Conservation (phyloP, 768 basidiomycete species). For the Suillus discolor region DNA sequence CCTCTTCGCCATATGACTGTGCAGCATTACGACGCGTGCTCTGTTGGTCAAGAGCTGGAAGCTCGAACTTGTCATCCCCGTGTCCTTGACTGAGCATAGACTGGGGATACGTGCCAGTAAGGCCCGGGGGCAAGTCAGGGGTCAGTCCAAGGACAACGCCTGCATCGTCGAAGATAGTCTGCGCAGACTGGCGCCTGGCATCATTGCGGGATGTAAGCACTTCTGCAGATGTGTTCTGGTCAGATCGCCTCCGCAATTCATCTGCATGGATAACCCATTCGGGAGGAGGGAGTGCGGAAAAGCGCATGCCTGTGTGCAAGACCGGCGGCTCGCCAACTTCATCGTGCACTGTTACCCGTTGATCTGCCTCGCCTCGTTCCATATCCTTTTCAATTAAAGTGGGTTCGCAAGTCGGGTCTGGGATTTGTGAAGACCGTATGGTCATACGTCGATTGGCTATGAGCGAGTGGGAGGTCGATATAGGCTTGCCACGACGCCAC, state of each 20-base stretch:
- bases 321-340: conserved; percentile 47
- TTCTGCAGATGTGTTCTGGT: conserved; percentile 14
- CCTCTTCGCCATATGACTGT: conserved; percentile 18
- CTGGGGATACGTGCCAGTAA: conserved; percentile 30
- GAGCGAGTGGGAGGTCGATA: conserved; percentile 45
- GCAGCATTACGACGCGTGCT: conserved; percentile 16
- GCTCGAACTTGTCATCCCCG: conserved; percentile 28
- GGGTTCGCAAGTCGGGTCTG: conserved; percentile 19
- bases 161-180: conserved; percentile 43
- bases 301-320: conserved; percentile 48
- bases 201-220: conserved; percentile 11
- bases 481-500: conserved; percentile 25
- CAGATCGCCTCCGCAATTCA: conserved; percentile 17
- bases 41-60: conserved; percentile 25
- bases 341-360: conserved; percentile 54
- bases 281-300: conserved; percentile 52
- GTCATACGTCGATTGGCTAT: conserved; percentile 59
- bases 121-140: conserved; percentile 44
- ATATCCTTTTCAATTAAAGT: conserved; percentile 9
- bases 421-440: conserved; percentile 51
- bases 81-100: conserved; percentile 26
- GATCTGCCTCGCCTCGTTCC: conserved; percentile 19
- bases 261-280: conserved; percentile 19
- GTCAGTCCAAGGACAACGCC: conserved; percentile 53
- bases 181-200: conserved; percentile 22